These are phyloP conservation scores for Beta vulgaris DNA, from an alignment of 148 eudicot species.

Conservation along the genomic window DNA sequence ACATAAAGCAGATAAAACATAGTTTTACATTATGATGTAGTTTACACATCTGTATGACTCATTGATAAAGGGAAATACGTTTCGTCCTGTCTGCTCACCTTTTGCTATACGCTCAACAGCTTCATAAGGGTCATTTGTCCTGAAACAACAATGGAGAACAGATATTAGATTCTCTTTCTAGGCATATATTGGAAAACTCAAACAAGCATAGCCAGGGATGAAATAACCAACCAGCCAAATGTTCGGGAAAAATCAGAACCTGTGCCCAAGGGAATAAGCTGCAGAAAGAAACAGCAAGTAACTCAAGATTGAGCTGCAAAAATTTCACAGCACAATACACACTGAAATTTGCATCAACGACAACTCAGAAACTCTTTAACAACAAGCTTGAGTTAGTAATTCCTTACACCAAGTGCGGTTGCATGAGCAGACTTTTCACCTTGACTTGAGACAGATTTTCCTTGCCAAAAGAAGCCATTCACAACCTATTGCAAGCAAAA, in stretches of 20 bases:
- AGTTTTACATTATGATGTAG: background rate
- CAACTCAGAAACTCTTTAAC: background rate
- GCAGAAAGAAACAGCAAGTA: conserved; percentile 28
- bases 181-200: background rate
- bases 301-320: conserved; percentile 4
- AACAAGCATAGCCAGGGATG: conserved; percentile 8
- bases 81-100: conserved; percentile 45
- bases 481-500: conserved; percentile 57
- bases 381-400: conserved; percentile 17
- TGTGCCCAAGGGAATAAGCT: conserved; percentile 96
- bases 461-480: conserved; percentile 91
- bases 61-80: conserved; percentile 4
- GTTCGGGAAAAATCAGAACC: conserved; percentile 99
- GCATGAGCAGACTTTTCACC: conserved; percentile 37
- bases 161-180: conserved; percentile 10
- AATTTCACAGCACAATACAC: conserved; percentile 10
- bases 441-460: conserved; percentile 50
- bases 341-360: conserved; percentile 18
- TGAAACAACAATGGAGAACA: conserved; percentile 33
- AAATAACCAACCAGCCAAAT: conserved; percentile 69
- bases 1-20: background rate
- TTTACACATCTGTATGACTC: background rate
- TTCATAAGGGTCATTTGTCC: conserved; percentile 83
- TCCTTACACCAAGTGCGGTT: conserved; percentile 94
- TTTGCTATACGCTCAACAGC: conserved; percentile 89